phyloP scores from a whole-genome alignment of 2,329 filamentous ascomycete species.

The Sarocladium oryzae region DNA sequence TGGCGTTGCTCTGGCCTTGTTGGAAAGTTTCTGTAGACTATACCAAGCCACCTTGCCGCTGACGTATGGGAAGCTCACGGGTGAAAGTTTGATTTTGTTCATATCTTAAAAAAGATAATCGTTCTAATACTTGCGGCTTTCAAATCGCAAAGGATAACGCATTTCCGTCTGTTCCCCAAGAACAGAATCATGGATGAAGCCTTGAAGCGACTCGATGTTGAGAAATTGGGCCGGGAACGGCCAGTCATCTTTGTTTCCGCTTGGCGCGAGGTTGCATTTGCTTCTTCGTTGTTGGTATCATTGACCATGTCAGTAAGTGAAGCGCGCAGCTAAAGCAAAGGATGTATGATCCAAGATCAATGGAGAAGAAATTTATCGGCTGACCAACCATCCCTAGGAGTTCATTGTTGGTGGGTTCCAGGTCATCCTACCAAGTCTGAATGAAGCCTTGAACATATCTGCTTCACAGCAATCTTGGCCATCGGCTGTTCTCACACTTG shows the following conservation, averaged over 20 bases:
- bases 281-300: not conserved
- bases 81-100: not conserved
- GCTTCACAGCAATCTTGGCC: conserved; percentile 55
- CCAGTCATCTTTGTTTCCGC: not conserved
- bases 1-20: not conserved
- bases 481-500: conserved; percentile 51
- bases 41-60: not conserved
- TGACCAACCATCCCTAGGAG: conserved; percentile 37
- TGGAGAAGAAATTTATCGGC: not conserved
- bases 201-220: not conserved
- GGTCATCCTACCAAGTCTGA: conserved; percentile 61
- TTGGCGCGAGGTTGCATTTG: conserved; percentile 4
- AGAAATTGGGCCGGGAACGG: conserved; percentile 1
- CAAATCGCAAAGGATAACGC: too few species aligned
- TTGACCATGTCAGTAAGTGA: conserved; percentile 5
- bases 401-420: conserved; percentile 70
- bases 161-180: too few species aligned
- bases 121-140: too few species aligned
- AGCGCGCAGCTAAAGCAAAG: not conserved
- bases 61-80: not conserved
- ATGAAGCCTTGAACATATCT: conserved; percentile 56
- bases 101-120: too few species aligned
- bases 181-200: not conserved
- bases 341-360: not conserved
- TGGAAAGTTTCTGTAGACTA: not conserved